Percentiles rank a stretch among this genome's conserved stretches.
Conservation (phyloP, 2,329 filamentous ascomycete species). For the Ophiostoma perfectum region DNA sequence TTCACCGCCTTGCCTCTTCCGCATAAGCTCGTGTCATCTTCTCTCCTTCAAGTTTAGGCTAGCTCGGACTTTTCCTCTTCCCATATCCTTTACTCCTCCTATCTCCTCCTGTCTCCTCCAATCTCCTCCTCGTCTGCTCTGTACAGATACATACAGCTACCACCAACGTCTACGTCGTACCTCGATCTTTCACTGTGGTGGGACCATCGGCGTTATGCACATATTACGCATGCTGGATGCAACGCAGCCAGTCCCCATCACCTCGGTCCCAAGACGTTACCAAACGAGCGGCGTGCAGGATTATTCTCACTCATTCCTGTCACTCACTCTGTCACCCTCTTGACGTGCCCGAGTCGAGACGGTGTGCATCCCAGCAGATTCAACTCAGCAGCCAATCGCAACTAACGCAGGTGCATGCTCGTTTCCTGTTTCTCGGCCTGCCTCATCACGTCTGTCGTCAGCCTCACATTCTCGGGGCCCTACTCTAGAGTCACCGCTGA, state of each 20-base stretch:
- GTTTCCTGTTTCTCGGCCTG: not conserved
- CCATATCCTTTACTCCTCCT: not conserved
- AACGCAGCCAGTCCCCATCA: not conserved
- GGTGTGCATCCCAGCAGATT: not conserved
- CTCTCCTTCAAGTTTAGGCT: no score
- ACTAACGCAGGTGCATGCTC: not conserved
- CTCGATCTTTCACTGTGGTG: no score
- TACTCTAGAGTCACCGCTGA: not conserved
- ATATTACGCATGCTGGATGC: not conserved
- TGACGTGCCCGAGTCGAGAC: not conserved
- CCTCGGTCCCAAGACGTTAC: not conserved
- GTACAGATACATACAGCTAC: not conserved
- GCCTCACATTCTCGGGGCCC: not conserved
- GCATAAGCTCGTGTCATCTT: no score
- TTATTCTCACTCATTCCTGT: no score
- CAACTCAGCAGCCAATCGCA: not conserved
- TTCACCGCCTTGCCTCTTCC: constrained; percentile 2
- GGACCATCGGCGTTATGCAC: not conserved
- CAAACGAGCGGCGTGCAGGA: constrained; percentile 1
- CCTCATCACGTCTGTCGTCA: not conserved
- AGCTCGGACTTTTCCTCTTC: no score
- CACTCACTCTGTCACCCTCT: no score
- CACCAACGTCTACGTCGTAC: no score
- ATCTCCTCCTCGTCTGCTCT: not conserved
- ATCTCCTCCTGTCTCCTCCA: not conserved